Evolutionary conservation across 352 stramenopile genomes (phyloP).

Genomic region (Elongisporangium undulatum): DNA sequence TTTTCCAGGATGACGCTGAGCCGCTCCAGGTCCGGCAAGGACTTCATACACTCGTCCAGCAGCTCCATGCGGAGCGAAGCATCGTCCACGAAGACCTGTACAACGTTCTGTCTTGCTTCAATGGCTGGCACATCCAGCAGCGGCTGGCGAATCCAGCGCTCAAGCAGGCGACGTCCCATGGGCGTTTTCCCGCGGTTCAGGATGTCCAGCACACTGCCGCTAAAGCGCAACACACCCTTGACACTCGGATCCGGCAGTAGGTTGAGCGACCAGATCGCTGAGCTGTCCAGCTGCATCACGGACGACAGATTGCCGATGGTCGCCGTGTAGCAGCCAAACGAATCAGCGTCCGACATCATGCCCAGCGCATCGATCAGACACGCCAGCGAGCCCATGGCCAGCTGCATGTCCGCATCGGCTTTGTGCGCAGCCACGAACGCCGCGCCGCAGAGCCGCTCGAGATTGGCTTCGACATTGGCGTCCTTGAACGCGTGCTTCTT

Average conservation of each 20-base stretch:
- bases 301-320: conserved; percentile 62
- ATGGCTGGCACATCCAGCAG: conserved; percentile 89
- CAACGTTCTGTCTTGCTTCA: conserved; percentile 85
- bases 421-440: conserved; percentile 58
- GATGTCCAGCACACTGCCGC: conserved; percentile 90
- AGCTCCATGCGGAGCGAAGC: conserved; percentile 82
- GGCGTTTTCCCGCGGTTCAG: conserved; percentile 93
- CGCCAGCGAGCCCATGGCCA: conserved; percentile 62
- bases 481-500: conserved; percentile 74
- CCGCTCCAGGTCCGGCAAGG: conserved; percentile 72
- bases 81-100: conserved; percentile 92
- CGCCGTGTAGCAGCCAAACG: conserved; percentile 75
- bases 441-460: conserved; percentile 53
- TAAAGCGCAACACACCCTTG: conserved; percentile 33
- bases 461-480: conserved; percentile 51
- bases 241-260: conserved; percentile 79
- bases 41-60: conserved; percentile 86
- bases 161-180: conserved; percentile 91
- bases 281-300: conserved; percentile 92
- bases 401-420: conserved; percentile 57
- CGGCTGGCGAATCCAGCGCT: conserved; percentile 97
- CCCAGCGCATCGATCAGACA: conserved; percentile 65
- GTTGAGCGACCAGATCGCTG: conserved; percentile 91
- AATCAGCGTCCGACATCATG: conserved; percentile 60
- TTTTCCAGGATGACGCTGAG: conserved; percentile 61